Evolutionary conservation across 176 grass and related monocot genomes (phyloP).

Genomic region (Thalia dealbata): DNA sequence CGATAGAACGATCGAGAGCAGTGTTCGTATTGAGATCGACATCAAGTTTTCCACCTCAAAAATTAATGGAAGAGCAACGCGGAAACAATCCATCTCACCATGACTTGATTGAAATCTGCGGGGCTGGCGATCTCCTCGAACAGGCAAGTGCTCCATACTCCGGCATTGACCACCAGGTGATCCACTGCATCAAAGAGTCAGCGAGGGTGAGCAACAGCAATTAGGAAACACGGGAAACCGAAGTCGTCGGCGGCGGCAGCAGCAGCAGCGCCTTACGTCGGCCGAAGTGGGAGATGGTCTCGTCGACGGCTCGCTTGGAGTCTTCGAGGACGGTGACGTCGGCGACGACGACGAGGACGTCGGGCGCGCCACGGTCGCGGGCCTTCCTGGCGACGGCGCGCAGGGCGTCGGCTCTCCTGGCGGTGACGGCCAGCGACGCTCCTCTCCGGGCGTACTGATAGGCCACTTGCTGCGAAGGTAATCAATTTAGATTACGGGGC

Average conservation of each 20-base stretch:
- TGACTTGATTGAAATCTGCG: conserved; percentile 31
- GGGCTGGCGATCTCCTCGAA: conserved; percentile 52
- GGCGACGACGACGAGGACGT: conserved; percentile 33
- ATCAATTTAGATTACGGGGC: too few species aligned
- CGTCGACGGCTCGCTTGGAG: conserved; percentile 32
- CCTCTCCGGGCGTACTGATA: conserved; percentile 56
- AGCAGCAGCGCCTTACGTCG: conserved; percentile 26
- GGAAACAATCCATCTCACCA: too few species aligned
- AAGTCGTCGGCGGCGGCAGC: too few species aligned
- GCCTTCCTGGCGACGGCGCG: conserved; percentile 32
- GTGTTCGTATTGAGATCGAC: too few species aligned
- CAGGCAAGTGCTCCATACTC: conserved; percentile 28
- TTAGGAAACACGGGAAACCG: too few species aligned
- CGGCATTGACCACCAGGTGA: conserved; percentile 56
- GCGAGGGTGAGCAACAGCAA: too few species aligned
- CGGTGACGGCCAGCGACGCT: conserved; percentile 42
- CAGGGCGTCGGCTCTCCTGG: conserved; percentile 45
- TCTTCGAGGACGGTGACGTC: conserved; percentile 35
- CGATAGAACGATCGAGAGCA: too few species aligned
- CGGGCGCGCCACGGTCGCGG: conserved; percentile 28
- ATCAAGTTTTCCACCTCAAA: too few species aligned
- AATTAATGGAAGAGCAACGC: too few species aligned
- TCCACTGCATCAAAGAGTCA: too few species aligned
- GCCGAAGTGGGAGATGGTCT: conserved; percentile 30
- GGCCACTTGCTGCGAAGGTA: conserved; percentile 34